These are phyloP conservation scores for Trichoderma orchidacearum DNA, from an alignment of 495 filamentous ascomycete genomes.

Conservation along the genomic window DNA sequence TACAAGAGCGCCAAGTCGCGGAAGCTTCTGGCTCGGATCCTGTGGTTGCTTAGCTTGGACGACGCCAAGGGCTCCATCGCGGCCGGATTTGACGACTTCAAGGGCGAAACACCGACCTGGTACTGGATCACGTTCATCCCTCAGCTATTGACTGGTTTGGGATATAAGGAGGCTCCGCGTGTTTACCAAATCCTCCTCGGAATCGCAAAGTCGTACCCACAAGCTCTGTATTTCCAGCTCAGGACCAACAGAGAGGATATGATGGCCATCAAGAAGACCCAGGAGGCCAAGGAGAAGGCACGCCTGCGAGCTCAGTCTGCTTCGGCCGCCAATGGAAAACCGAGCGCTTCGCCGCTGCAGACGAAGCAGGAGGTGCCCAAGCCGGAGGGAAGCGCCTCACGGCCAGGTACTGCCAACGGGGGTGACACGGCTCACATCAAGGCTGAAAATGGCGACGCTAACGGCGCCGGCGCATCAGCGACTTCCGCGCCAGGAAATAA, in stretches of 20 bases:
- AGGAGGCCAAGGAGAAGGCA: slow-evolving; percentile 67
- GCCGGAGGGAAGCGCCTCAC: slow-evolving; percentile 11
- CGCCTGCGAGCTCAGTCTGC: slow-evolving; percentile 28
- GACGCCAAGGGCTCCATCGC: slow-evolving; percentile 70
- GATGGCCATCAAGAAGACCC: slow-evolving; percentile 74
- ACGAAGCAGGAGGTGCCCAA: slow-evolving; percentile 30
- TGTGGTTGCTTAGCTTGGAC: slow-evolving; percentile 94
- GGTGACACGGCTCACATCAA: slow-evolving; percentile 20
- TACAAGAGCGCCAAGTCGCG: slow-evolving; percentile 96
- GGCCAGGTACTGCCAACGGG: slow-evolving; percentile 35
- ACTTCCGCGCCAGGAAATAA: slow-evolving; percentile 11
- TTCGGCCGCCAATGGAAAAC: slow-evolving; percentile 19
- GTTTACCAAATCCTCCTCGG: slow-evolving; percentile 73
- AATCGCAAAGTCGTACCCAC: slow-evolving; percentile 89
- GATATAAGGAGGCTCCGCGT: slow-evolving; percentile 78
- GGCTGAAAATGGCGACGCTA: slow-evolving; percentile 26
- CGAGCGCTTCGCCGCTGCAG: slow-evolving; percentile 24
- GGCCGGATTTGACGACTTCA: slow-evolving; percentile 77
- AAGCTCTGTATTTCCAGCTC: slow-evolving; percentile 88
- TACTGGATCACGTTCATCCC: slow-evolving; percentile 99
- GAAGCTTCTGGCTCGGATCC: slow-evolving; percentile 83
- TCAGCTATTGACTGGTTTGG: slow-evolving; percentile 79
- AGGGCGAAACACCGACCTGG: slow-evolving; percentile 92
- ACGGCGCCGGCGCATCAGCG: slow-evolving; percentile 22
- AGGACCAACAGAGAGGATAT: slow-evolving; percentile 93